Conservation (phyloP, 805 yeast species). For the Candida pseudoglaebosa region DNA sequence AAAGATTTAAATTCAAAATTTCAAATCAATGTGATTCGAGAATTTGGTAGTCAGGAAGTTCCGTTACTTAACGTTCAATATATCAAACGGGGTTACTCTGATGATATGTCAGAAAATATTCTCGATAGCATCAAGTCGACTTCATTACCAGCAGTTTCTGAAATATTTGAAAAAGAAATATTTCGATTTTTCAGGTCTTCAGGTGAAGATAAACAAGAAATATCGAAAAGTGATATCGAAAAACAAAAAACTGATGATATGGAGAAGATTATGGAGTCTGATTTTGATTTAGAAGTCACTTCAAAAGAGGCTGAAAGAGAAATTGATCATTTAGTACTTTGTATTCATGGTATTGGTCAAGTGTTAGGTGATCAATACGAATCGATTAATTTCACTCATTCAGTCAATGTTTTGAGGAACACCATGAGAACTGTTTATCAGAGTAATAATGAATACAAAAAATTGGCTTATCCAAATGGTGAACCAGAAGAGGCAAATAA, state of each 20-base stretch:
- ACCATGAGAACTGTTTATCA: conserved; percentile 50
- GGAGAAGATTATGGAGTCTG: conserved; percentile 46
- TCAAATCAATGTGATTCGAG: conserved; percentile 33
- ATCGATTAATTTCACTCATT: conserved; percentile 82
- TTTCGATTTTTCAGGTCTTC: conserved; percentile 16
- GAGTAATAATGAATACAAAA: conserved; percentile 36
- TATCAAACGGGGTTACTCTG: conserved; percentile 48
- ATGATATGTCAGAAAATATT: conserved; percentile 26
- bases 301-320: conserved; percentile 23
- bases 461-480: conserved; percentile 29
- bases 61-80: conserved; percentile 45
- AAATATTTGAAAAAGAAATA: conserved; percentile 28
- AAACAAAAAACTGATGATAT: conserved; percentile 22
- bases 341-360: conserved; percentile 96
- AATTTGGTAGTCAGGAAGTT: conserved; percentile 30
- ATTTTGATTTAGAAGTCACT: conserved; percentile 37
- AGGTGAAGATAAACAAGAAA: conserved; percentile 15
- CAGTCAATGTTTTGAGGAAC: conserved; percentile 61
- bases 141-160: conserved; percentile 31
- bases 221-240: conserved; percentile 11
- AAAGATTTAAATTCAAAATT: conserved; percentile 37
- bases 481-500: conserved; percentile 36
- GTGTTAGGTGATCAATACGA: conserved; percentile 73
- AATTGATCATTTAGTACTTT: conserved; percentile 67
- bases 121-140: conserved; percentile 28